Evolutionary conservation across 2,329 filamentous ascomycete species (phyloP).

Genomic region (Sclerotinia glacialis): DNA sequence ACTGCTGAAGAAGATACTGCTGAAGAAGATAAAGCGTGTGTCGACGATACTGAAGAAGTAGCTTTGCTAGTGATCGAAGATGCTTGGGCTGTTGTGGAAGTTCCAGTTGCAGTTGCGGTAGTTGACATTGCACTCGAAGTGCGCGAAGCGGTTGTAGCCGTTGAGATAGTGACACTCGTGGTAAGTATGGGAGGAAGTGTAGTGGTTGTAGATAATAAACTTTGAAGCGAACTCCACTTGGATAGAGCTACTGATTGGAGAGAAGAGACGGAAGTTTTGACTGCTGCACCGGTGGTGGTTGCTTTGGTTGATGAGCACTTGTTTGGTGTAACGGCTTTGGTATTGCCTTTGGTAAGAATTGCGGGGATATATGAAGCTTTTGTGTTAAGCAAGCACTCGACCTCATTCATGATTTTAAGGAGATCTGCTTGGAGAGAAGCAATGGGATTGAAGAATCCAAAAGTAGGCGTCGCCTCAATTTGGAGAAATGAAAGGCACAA

Average conservation of each 20-base stretch:
- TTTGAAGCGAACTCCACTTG: constrained; percentile 17
- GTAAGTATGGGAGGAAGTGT: constrained; percentile 14
- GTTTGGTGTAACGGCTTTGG: neutral
- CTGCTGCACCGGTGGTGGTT: neutral
- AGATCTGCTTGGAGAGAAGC: constrained; percentile 6
- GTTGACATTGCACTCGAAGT: neutral
- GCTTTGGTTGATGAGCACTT: constrained; percentile 4
- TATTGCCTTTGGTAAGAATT: neutral
- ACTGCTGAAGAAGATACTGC: neutral
- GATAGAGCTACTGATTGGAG: constrained; percentile 11
- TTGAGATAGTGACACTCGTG: neutral
- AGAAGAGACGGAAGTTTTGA: constrained; percentile 1
- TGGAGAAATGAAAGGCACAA: constrained; percentile 10
- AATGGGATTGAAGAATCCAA: constrained; percentile 1
- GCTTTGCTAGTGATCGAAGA: neutral
- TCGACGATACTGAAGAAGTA: too few relatives aligned
- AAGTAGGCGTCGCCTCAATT: neutral
- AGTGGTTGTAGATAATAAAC: neutral
- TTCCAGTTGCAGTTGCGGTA: neutral
- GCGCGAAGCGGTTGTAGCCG: neutral
- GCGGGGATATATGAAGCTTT: constrained; percentile 4
- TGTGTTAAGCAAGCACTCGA: constrained; percentile 1
- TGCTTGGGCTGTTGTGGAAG: neutral
- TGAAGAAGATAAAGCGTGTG: too few relatives aligned
- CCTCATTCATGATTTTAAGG: neutral